A percentile compares a stretch with the other conserved stretches of the same genome.
Evolutionary conservation across 2,329 filamentous ascomycete genomes (phyloP).

Genomic region (Ceratocystis harringtonii): DNA sequence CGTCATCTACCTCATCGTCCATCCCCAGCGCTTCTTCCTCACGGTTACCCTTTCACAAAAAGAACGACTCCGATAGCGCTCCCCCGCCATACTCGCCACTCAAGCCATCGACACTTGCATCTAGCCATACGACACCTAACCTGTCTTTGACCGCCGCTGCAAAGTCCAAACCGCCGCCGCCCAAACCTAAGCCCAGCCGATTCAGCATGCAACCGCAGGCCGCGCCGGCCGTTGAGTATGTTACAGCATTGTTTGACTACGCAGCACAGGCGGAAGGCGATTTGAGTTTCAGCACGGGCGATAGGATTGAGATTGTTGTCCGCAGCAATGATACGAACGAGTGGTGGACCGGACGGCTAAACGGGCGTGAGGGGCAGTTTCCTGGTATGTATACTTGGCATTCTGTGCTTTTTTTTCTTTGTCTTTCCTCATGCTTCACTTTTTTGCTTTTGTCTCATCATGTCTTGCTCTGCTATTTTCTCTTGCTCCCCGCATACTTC

Average conservation of each 20-base stretch:
- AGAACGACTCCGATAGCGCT: slow-evolving; percentile 31
- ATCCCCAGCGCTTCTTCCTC: slow-evolving; percentile 10
- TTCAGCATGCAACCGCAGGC: slow-evolving; percentile 40
- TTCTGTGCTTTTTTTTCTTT: not conserved
- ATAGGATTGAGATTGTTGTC: slow-evolving; percentile 74
- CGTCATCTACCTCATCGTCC: slow-evolving; percentile 21
- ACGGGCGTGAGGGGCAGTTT: slow-evolving; percentile 77
- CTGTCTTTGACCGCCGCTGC: slow-evolving; percentile 37
- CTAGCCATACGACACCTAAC: slow-evolving; percentile 24
- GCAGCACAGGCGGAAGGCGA: slow-evolving; percentile 91
- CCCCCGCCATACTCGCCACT: slow-evolving; percentile 57
- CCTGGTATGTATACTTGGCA: slow-evolving; percentile 50
- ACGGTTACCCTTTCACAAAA: slow-evolving; percentile 23
- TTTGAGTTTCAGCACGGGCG: slow-evolving; percentile 74
- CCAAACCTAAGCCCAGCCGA: slow-evolving; percentile 62
- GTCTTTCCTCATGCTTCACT: not conserved
- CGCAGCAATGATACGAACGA: slow-evolving; percentile 86
- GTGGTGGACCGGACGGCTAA: slow-evolving; percentile 82
- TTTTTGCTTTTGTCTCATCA: not conserved
- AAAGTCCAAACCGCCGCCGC: slow-evolving; percentile 56
- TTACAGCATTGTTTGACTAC: slow-evolving; percentile 89
- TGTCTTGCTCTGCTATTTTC: not conserved
- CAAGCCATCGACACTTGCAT: slow-evolving; percentile 17
- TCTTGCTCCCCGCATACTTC: not conserved
- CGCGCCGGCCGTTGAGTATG: slow-evolving; percentile 53